Percentiles rank a stretch among this genome's conserved stretches.
These are phyloP conservation scores for Pseudoperonospora humuli DNA, from an alignment of 352 stramenopile species.

Conservation along the genomic window DNA sequence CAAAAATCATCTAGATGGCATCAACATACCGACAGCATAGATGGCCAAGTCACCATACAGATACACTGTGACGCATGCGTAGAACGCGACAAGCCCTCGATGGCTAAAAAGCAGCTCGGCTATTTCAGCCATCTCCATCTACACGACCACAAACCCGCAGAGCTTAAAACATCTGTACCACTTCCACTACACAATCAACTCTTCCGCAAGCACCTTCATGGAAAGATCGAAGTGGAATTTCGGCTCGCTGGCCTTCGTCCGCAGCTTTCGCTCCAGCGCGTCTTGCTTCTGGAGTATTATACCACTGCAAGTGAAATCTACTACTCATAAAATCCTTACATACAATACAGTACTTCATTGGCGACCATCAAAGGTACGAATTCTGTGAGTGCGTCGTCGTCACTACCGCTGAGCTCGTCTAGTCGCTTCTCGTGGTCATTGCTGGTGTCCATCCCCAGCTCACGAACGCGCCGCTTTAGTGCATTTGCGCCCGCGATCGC, in stretches of 20 bases:
- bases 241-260: conserved; percentile 19
- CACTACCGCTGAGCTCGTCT: conserved; percentile 27
- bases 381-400: conserved; percentile 45
- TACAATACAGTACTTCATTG: conserved; percentile 49
- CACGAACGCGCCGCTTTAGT: conserved; percentile 43
- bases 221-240: conserved; percentile 66
- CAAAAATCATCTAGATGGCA: neutral
- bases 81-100: conserved; percentile 67
- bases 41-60: conserved; percentile 84
- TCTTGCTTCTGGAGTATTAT: conserved; percentile 42
- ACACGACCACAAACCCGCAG: conserved; percentile 1
- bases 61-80: conserved; percentile 74
- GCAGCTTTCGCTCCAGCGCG: conserved; percentile 43
- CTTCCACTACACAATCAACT: neutral
- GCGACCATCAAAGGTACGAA: conserved; percentile 77
- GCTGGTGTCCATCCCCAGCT: conserved; percentile 26
- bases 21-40: conserved; percentile 73
- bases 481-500: conserved; percentile 76
- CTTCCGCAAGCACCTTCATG: conserved; percentile 42
- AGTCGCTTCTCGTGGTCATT: conserved; percentile 19
- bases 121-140: conserved; percentile 85
- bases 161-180: neutral
- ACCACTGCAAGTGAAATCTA: conserved; percentile 10
- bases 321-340: conserved; percentile 6
- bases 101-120: conserved; percentile 65